phyloP scores from a whole-genome alignment of 1,284 basidiomycete species.

The Lignosus rhinocerotis region DNA sequence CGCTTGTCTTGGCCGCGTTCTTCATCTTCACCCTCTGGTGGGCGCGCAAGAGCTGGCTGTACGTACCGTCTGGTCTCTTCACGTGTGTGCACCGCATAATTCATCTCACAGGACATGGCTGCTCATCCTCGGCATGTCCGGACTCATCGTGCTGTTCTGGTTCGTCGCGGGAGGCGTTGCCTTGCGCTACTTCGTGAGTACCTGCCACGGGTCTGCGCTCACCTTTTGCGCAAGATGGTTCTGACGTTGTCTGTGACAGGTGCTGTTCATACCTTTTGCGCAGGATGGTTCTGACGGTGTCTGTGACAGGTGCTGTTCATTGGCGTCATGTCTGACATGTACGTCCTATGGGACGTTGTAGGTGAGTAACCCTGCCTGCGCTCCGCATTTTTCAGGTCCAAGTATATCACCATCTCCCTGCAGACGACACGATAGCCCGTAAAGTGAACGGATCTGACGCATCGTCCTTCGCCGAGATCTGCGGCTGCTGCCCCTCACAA shows the following conservation, averaged over 20 bases:
- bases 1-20: slow-evolving; percentile 79
- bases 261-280: slow-evolving; percentile 78
- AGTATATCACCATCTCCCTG: not conserved
- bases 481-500: slow-evolving; percentile 78
- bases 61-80: slow-evolving; percentile 30
- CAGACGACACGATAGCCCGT: slow-evolving; percentile 86
- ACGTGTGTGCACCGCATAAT: not conserved
- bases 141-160: slow-evolving; percentile 80
- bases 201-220: slow-evolving; percentile 3
- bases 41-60: slow-evolving; percentile 83
- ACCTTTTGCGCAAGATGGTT: slow-evolving; percentile 9
- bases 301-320: slow-evolving; percentile 79
- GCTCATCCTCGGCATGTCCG: slow-evolving; percentile 75
- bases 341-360: slow-evolving; percentile 85
- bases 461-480: slow-evolving; percentile 84
- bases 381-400: not conserved
- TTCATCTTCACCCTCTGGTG: slow-evolving; percentile 94
- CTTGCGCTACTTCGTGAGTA: slow-evolving; percentile 67
- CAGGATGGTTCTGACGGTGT: not conserved
- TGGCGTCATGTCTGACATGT: slow-evolving; percentile 93
- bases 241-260: slow-evolving; percentile 40
- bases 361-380: slow-evolving; percentile 43
- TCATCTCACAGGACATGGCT: slow-evolving; percentile 62
- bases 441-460: slow-evolving; percentile 95
- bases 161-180: slow-evolving; percentile 76